A percentile compares a stretch with the other conserved stretches of the same genome.
These are phyloP conservation scores for Clitopilus hobsonii DNA, from an alignment of 768 basidiomycete genomes.

Conservation along the genomic window DNA sequence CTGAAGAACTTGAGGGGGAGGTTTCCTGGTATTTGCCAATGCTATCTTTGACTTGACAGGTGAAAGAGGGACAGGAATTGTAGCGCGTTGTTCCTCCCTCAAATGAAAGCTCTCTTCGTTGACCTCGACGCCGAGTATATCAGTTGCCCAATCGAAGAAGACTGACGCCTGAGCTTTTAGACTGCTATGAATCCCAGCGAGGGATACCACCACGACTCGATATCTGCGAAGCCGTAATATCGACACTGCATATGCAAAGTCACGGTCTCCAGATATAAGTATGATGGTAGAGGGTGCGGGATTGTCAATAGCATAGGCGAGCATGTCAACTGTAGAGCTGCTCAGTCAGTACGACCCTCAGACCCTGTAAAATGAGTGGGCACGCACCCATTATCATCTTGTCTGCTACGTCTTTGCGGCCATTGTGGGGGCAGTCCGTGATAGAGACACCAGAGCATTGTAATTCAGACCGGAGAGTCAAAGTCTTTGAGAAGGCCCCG, in stretches of 20 bases:
- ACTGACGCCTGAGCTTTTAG: slow-evolving; percentile 52
- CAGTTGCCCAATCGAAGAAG: slow-evolving; percentile 45
- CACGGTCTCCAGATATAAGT: slow-evolving; percentile 63
- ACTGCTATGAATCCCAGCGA: slow-evolving; percentile 33
- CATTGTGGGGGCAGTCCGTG: slow-evolving; percentile 30
- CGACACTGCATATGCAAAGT: slow-evolving; percentile 62
- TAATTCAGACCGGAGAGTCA: slow-evolving; percentile 37
- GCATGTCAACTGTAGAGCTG: slow-evolving; percentile 53
- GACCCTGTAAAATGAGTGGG: neutral
- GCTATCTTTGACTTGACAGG: slow-evolving; percentile 1
- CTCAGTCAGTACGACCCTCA: slow-evolving; percentile 1
- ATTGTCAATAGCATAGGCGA: slow-evolving; percentile 63
- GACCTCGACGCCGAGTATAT: slow-evolving; percentile 24
- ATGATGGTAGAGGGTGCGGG: slow-evolving; percentile 48
- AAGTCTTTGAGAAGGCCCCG: slow-evolving; percentile 24
- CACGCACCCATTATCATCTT: slow-evolving; percentile 45
- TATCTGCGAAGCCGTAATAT: slow-evolving; percentile 50
- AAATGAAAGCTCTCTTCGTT: slow-evolving; percentile 7
- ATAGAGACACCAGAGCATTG: slow-evolving; percentile 45
- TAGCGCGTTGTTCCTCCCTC: neutral
- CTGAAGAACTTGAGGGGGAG: neutral
- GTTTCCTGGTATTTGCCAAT: neutral
- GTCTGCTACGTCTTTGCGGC: slow-evolving; percentile 37
- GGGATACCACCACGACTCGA: slow-evolving; percentile 47
- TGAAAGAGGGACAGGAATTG: neutral